phyloP scores from a whole-genome alignment of 139 green algal genomes.

The Coccomyxa sp. region DNA sequence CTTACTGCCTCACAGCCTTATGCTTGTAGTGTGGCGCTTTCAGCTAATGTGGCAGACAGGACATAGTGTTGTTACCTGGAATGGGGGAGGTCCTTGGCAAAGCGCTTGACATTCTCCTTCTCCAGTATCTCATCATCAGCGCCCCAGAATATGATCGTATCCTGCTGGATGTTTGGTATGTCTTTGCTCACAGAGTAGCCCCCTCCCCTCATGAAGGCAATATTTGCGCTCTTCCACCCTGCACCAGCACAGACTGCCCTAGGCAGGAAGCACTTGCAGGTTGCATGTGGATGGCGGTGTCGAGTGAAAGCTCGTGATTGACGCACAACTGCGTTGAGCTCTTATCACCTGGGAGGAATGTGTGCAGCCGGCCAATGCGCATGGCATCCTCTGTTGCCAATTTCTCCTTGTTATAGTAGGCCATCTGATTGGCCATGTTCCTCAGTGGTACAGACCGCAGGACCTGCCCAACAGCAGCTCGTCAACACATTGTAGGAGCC shows the following conservation, averaged over 20 bases:
- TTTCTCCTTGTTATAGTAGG: conserved; percentile 71
- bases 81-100: conserved; percentile 47
- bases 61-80: conserved; percentile 1
- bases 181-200: conserved; percentile 68
- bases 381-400: conserved; percentile 82
- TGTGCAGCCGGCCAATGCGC: conserved; percentile 76
- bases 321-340: no score
- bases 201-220: conserved; percentile 87
- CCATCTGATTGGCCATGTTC: conserved; percentile 69
- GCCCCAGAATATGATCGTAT: conserved; percentile 89
- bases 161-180: conserved; percentile 34
- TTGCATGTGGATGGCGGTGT: no score
- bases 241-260: conserved; percentile 2
- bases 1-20: neutral
- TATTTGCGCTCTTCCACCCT: conserved; percentile 82
- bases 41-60: neutral
- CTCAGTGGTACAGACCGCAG: conserved; percentile 65
- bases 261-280: neutral
- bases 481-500: no score
- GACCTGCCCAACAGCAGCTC: conserved; percentile 23
- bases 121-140: conserved; percentile 81
- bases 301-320: no score
- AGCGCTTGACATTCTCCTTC: conserved; percentile 46
- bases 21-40: neutral
- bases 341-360: conserved; percentile 37